Conservation (phyloP, 306 rosid species). For the Acacia confusa region DNA sequence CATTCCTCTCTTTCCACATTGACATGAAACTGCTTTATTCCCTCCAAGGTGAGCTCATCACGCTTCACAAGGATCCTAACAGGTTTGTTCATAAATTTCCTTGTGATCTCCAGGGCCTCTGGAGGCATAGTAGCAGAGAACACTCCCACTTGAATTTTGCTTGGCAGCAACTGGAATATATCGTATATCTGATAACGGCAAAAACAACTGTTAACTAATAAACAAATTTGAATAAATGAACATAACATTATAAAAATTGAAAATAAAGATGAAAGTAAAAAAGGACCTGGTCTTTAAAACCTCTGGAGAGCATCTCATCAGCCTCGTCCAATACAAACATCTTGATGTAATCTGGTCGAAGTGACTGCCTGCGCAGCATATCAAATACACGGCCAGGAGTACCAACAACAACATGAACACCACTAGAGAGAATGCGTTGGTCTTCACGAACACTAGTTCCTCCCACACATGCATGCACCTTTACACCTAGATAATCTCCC, state of each 20-base stretch:
- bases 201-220: not conserved
- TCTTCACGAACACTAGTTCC: slow-evolving; percentile 83
- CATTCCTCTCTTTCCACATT: slow-evolving; percentile 76
- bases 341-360: slow-evolving; percentile 63
- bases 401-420: slow-evolving; percentile 85
- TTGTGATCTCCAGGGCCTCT: slow-evolving; percentile 84
- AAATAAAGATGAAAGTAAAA: not conserved
- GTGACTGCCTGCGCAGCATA: slow-evolving; percentile 77
- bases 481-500: slow-evolving; percentile 80
- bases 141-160: slow-evolving; percentile 77
- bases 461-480: slow-evolving; percentile 84
- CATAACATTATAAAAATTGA: not conserved
- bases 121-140: slow-evolving; percentile 92
- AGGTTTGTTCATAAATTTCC: slow-evolving; percentile 85
- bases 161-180: slow-evolving; percentile 74
- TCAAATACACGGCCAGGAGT: slow-evolving; percentile 87
- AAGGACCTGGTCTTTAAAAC: slow-evolving; percentile 78
- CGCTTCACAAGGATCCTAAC: slow-evolving; percentile 91
- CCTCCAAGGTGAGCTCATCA: slow-evolving; percentile 84
- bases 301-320: slow-evolving; percentile 84
- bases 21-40: slow-evolving; percentile 77
- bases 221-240: not conserved
- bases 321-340: slow-evolving; percentile 91
- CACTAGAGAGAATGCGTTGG: slow-evolving; percentile 67
- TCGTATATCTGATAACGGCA: slow-evolving; percentile 65